phyloP scores from a whole-genome alignment of 805 yeast species.

The Sugiyamaella qingdaonensis region DNA sequence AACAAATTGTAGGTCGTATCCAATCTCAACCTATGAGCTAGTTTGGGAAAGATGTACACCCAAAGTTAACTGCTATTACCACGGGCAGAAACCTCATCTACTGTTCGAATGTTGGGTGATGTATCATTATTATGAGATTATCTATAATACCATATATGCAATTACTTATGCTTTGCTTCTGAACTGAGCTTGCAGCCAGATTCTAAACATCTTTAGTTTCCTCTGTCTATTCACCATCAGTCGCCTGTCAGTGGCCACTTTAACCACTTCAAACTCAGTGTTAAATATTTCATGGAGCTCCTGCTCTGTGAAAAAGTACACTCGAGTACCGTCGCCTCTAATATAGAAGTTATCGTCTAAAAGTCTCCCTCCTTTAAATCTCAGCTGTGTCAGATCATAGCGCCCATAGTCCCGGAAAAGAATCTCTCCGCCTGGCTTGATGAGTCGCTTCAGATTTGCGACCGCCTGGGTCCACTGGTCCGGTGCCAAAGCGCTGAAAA shows the following conservation, averaged over 20 bases:
- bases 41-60: too few relatives aligned
- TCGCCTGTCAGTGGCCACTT: slow-evolving; percentile 86
- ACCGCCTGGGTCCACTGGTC: slow-evolving; percentile 85
- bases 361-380: slow-evolving; percentile 84
- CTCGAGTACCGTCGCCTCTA: slow-evolving; percentile 97
- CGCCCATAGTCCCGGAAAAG: slow-evolving; percentile 93
- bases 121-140: too few relatives aligned
- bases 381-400: slow-evolving; percentile 90
- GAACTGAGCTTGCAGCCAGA: slow-evolving; percentile 95
- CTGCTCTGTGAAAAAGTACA: slow-evolving; percentile 93
- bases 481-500: slow-evolving; percentile 88
- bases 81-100: too few relatives aligned
- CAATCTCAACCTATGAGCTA: too few relatives aligned
- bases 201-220: slow-evolving; percentile 90
- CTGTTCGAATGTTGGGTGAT: too few relatives aligned
- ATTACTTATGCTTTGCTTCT: slow-evolving; percentile 27
- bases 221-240: slow-evolving; percentile 88
- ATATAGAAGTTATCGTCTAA: slow-evolving; percentile 92
- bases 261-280: slow-evolving; percentile 57
- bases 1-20: too few relatives aligned
- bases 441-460: slow-evolving; percentile 57
- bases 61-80: too few relatives aligned
- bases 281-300: slow-evolving; percentile 75
- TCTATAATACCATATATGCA: neutral
- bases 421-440: slow-evolving; percentile 91